Base-by-base conservation (phyloP, 768 basidiomycete genomes). In the Amyloporia xantha region DNA sequence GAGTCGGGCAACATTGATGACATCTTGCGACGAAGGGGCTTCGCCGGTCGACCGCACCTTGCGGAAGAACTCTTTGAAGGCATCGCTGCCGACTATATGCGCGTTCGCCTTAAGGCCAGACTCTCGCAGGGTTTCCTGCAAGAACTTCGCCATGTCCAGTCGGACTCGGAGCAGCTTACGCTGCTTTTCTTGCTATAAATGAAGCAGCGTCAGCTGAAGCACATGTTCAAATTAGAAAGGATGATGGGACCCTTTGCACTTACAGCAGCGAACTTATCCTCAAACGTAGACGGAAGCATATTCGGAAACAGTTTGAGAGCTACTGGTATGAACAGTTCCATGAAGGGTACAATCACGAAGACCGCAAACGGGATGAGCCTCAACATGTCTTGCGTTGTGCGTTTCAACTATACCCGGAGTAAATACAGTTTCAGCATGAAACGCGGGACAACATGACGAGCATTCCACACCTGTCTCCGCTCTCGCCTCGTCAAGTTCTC, bases 1-100 rank as follows among this genome's bases (percentile, higher is more conserved):
- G 21, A 98, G 78, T 60, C 92, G 91, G 48, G 96, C 94, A 24
- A 98, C 96, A 60, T 83, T 90, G 72, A 95, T 81, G 55, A 99
- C 78, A 58, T 99, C 95, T 54, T 79, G 68, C 1, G 84, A 76
- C 0, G 92, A 92, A 12, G 96, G 95, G 1, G 82, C 78, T 74
- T 97, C 96, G 41, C 96, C 96, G 0, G 95, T 98, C 3, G 91
- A 89, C 44, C 96, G 88, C 51, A 93, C 84, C 72, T 98, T 98
- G 63, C 91, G 82, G 84, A 99, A 99, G 72, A 99, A 99, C 67
- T 95, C 92, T 64, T 97, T 97, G 79, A 99, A 99, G 35, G 92
- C 90, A 47, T 96, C 94, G 36, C 80, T 86, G 54, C 91, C 88
- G 50, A 97, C 82, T 50, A 99, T 96, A 62, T 95, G 92, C 17